Evolutionary conservation across 345 rosid species (phyloP).

Genomic region (Nasturtium officinale): DNA sequence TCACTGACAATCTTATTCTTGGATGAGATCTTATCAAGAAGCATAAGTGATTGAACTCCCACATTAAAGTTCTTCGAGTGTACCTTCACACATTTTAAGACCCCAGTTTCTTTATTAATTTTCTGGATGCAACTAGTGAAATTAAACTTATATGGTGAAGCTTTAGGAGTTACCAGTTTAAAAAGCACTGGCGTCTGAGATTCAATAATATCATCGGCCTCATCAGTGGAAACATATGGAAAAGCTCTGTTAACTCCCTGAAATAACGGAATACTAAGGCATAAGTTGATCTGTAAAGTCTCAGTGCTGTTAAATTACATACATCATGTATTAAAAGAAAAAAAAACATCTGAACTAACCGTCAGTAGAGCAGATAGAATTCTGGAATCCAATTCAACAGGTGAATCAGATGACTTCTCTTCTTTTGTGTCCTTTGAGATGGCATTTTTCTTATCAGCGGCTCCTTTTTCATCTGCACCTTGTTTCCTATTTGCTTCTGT

Average conservation of each 20-base stretch:
- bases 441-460: constrained; percentile 38
- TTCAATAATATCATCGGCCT: constrained; percentile 88
- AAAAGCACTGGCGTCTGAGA: constrained; percentile 88
- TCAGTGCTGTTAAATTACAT: constrained; percentile 9
- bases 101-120: constrained; percentile 5
- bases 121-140: constrained; percentile 6
- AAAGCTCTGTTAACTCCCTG: constrained; percentile 99
- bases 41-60: constrained; percentile 93
- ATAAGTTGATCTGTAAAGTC: constrained; percentile 16
- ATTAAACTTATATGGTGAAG: constrained; percentile 15
- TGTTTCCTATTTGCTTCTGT: constrained; percentile 55
- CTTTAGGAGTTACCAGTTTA: constrained; percentile 60
- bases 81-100: constrained; percentile 56
- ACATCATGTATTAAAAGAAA: neutral
- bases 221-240: constrained; percentile 86
- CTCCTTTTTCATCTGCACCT: constrained; percentile 40
- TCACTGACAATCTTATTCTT: constrained; percentile 96
- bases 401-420: constrained; percentile 56
- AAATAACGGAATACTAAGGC: constrained; percentile 22
- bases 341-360: constrained; percentile 48
- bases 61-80: constrained; percentile 93
- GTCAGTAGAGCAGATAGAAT: constrained; percentile 85
- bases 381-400: constrained; percentile 90
- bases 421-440: constrained; percentile 46
- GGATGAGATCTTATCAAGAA: constrained; percentile 94